Percentiles rank a stretch among this genome's conserved stretches.
Conservation (phyloP, 169 alveolate genomes). For the Eimeria praecox region DNA sequence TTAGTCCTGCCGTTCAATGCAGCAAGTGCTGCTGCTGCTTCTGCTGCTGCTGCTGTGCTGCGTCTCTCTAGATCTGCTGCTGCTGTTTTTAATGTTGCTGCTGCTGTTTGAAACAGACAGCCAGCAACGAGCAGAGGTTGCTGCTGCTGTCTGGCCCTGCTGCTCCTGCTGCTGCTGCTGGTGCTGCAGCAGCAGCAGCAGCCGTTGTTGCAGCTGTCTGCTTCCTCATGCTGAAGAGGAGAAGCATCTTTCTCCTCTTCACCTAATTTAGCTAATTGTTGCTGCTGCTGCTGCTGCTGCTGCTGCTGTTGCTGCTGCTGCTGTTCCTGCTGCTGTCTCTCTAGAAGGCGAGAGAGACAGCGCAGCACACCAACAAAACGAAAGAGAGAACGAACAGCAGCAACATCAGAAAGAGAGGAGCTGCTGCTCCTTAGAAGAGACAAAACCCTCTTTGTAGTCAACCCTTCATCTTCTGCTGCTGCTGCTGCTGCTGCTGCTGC, state of each 20-base stretch:
- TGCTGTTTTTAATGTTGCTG: neutral
- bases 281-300: neutral
- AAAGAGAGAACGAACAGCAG: neutral
- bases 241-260: too few relatives aligned
- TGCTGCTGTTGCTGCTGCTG: neutral
- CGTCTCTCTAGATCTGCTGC: neutral
- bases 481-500: neutral
- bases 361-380: neutral
- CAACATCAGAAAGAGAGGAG: neutral
- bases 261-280: too few relatives aligned
- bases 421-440: neutral
- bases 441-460: too few relatives aligned
- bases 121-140: constrained; percentile 16
- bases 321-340: too few relatives aligned
- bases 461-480: too few relatives aligned
- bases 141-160: neutral
- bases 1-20: neutral
- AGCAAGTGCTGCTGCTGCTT: constrained; percentile 19
- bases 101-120: constrained; percentile 18
- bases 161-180: neutral
- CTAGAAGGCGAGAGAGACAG: neutral
- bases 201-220: too few relatives aligned
- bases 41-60: constrained; percentile 25
- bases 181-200: neutral
- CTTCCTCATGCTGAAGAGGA: too few relatives aligned